Conservation (phyloP, 1,284 basidiomycete genomes). For the Fistulinella cinereoalba region DNA sequence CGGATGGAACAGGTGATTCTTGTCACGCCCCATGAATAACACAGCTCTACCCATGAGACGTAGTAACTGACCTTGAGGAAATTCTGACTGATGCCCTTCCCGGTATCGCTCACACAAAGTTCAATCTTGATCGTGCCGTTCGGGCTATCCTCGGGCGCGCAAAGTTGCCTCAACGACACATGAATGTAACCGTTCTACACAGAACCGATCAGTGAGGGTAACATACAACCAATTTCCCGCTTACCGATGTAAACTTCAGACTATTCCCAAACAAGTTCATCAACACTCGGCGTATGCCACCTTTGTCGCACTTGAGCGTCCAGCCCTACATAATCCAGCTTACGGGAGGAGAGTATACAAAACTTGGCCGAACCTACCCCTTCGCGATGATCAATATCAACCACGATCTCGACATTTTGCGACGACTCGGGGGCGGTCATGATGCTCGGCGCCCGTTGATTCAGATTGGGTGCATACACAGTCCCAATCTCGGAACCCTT, state of each 20-base stretch:
- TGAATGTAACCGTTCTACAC: constrained; percentile 82
- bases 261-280: constrained; percentile 98
- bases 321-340: constrained; percentile 60
- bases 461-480: constrained; percentile 78
- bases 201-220: constrained; percentile 10
- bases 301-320: constrained; percentile 87
- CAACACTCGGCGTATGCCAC: constrained; percentile 85
- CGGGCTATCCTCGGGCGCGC: constrained; percentile 48
- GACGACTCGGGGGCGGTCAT: constrained; percentile 34
- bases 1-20: constrained; percentile 96
- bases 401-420: constrained; percentile 79
- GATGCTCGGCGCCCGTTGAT: constrained; percentile 38
- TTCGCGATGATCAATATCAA: constrained; percentile 77
- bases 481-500: constrained; percentile 83
- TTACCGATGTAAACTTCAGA: constrained; percentile 84
- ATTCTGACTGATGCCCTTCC: constrained; percentile 88
- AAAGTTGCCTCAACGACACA: constrained; percentile 77
- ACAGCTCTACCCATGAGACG: not conserved
- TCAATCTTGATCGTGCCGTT: constrained; percentile 73
- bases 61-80: constrained; percentile 67
- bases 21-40: constrained; percentile 15
- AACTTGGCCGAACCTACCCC: constrained; percentile 45
- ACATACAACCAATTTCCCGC: constrained; percentile 14
- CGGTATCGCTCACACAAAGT: constrained; percentile 85
- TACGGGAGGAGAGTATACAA: constrained; percentile 2